Conservation (phyloP, 371 early-diverging fungal species). For the Mortierella sp. region DNA sequence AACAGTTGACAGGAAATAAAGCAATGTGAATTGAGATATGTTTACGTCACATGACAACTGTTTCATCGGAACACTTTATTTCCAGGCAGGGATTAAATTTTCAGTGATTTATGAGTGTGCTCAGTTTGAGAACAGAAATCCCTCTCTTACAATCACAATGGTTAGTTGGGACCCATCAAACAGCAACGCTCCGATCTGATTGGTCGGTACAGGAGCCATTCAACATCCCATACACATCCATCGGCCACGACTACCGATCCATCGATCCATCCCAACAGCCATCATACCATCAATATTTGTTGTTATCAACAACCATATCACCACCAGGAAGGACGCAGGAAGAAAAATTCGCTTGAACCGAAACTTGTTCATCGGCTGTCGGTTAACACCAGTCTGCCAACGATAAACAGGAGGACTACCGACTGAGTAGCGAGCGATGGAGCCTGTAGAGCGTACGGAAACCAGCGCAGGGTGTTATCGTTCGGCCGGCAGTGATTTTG, state of each 20-base stretch:
- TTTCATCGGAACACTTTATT: neutral
- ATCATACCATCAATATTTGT: neutral
- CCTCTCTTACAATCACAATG: slow-evolving; percentile 48
- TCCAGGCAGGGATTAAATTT: neutral
- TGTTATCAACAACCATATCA: neutral
- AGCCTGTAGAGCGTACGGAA: neutral
- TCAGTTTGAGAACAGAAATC: slow-evolving; percentile 11
- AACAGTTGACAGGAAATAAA: neutral
- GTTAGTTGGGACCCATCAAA: slow-evolving; percentile 22
- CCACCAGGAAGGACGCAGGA: neutral
- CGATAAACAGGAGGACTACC: neutral
- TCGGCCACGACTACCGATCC: neutral
- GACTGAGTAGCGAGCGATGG: neutral
- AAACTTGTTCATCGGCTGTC: neutral
- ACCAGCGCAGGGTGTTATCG: neutral
- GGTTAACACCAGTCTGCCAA: neutral
- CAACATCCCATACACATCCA: neutral
- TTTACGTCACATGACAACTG: neutral
- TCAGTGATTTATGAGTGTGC: neutral
- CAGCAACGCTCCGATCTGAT: slow-evolving; percentile 2
- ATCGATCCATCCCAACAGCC: neutral
- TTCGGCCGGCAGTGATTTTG: neutral
- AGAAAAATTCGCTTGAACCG: neutral
- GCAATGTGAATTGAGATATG: neutral
- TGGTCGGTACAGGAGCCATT: neutral